Conservation (phyloP, 2,329 filamentous ascomycete genomes). For the Aspergillus hortae region DNA sequence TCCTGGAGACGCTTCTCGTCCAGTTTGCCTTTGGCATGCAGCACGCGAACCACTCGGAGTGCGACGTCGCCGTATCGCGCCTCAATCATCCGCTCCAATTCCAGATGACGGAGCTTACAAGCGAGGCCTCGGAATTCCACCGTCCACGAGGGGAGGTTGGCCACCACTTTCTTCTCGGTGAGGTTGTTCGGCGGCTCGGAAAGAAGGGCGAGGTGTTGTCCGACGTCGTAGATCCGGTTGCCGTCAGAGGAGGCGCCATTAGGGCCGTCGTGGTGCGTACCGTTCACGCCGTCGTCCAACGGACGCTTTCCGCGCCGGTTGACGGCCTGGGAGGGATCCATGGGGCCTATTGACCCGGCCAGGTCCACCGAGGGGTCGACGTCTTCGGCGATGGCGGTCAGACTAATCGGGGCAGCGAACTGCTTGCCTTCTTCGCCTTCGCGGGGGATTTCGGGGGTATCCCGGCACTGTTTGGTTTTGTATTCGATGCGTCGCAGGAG, state of each 20-base stretch:
- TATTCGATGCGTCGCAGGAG: constrained; percentile 69
- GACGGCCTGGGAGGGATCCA: constrained; percentile 20
- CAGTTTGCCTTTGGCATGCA: constrained; percentile 84
- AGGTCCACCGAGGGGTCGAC: constrained; percentile 37
- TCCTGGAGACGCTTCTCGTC: constrained; percentile 86
- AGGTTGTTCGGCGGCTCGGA: constrained; percentile 39
- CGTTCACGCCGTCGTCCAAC: constrained; percentile 29
- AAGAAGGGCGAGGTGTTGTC: constrained; percentile 49
- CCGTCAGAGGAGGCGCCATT: constrained; percentile 18
- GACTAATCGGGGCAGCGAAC: constrained; percentile 33
- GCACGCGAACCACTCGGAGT: constrained; percentile 77
- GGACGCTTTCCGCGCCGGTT: constrained; percentile 31
- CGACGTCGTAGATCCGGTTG: constrained; percentile 32
- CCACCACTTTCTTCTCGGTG: constrained; percentile 29
- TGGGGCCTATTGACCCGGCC: constrained; percentile 32
- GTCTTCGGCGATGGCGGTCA: constrained; percentile 34
- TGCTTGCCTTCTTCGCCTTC: constrained; percentile 42
- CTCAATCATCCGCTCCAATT: constrained; percentile 78
- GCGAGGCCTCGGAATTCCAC: constrained; percentile 77
- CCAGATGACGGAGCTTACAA: constrained; percentile 66
- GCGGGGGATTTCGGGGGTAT: constrained; percentile 33
- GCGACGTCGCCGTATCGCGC: constrained; percentile 73
- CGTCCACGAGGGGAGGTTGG: constrained; percentile 70
- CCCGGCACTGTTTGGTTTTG: constrained; percentile 64
- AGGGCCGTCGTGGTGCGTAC: constrained; percentile 51